Evolutionary conservation across 208 protist species (phyloP).

Genomic region (Porcisia deanei): DNA sequence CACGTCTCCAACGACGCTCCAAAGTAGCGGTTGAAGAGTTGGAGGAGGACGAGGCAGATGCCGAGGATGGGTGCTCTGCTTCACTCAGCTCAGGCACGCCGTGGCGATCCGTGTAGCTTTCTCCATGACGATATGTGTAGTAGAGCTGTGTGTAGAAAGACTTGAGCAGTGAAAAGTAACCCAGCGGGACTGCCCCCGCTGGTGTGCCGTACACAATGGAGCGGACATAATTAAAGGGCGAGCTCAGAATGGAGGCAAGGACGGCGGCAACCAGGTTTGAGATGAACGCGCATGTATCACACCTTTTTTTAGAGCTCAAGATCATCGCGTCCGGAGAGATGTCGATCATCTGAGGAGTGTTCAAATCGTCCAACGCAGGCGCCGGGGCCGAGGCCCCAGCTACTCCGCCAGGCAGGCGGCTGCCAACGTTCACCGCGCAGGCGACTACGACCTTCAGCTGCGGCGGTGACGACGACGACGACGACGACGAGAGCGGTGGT

Average conservation of each 20-base stretch:
- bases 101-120: slow-evolving; percentile 63
- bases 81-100: slow-evolving; percentile 29
- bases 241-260: slow-evolving; percentile 77
- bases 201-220: slow-evolving; percentile 86
- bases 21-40: not conserved
- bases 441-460: not conserved
- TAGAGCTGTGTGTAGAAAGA: slow-evolving; percentile 77
- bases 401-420: not conserved
- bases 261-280: slow-evolving; percentile 82
- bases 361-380: not conserved
- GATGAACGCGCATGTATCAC: slow-evolving; percentile 53
- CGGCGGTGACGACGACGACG: not conserved
- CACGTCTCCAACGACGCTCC: not conserved
- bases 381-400: not conserved
- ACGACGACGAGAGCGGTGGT: too few relatives aligned
- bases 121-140: slow-evolving; percentile 69
- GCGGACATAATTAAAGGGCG: slow-evolving; percentile 89
- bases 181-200: slow-evolving; percentile 62
- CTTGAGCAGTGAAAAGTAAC: slow-evolving; percentile 59
- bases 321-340: not conserved
- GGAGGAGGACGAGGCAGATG: not conserved
- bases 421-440: not conserved
- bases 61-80: slow-evolving; percentile 25
- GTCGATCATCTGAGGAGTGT: not conserved
- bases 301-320: slow-evolving; percentile 8